phyloP scores from a whole-genome alignment of 441 rosid genomes.

The Jatropha podagrica region DNA sequence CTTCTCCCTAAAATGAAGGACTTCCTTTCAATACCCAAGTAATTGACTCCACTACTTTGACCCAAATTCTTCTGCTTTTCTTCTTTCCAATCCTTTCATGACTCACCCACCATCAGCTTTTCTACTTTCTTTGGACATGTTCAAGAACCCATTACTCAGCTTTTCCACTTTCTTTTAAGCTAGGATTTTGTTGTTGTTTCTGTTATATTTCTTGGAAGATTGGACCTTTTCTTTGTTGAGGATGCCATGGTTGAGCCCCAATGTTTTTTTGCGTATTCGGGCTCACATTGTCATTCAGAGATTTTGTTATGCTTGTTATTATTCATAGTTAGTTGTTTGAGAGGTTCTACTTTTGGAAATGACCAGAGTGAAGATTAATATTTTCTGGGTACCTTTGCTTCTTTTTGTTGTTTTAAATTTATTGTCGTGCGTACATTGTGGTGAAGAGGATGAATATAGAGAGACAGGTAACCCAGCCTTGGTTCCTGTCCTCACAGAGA shows the following conservation, averaged over 20 bases:
- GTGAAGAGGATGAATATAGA: slow-evolving; percentile 62
- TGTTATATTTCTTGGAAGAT: neutral
- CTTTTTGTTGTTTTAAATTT: slow-evolving; percentile 35
- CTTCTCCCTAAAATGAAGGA: slow-evolving; percentile 47
- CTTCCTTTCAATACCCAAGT: slow-evolving; percentile 33
- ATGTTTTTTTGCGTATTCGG: neutral
- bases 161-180: slow-evolving; percentile 1
- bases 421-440: slow-evolving; percentile 28
- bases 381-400: slow-evolving; percentile 33
- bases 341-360: slow-evolving; percentile 34
- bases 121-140: slow-evolving; percentile 17
- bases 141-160: slow-evolving; percentile 17
- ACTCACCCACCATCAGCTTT: slow-evolving; percentile 20
- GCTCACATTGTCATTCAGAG: neutral
- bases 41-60: slow-evolving; percentile 15
- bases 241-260: slow-evolving; percentile 37
- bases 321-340: slow-evolving; percentile 8
- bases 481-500: slow-evolving; percentile 51
- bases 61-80: slow-evolving; percentile 9
- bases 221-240: slow-evolving; percentile 6
- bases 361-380: slow-evolving; percentile 35
- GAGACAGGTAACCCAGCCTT: slow-evolving; percentile 48
- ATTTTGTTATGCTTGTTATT: slow-evolving; percentile 8
- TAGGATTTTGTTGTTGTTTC: neutral
- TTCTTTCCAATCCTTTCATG: neutral